Evolutionary conservation across 192 early-diverging fungal species (phyloP).

Genomic region (Coemansia guatemalensis): DNA sequence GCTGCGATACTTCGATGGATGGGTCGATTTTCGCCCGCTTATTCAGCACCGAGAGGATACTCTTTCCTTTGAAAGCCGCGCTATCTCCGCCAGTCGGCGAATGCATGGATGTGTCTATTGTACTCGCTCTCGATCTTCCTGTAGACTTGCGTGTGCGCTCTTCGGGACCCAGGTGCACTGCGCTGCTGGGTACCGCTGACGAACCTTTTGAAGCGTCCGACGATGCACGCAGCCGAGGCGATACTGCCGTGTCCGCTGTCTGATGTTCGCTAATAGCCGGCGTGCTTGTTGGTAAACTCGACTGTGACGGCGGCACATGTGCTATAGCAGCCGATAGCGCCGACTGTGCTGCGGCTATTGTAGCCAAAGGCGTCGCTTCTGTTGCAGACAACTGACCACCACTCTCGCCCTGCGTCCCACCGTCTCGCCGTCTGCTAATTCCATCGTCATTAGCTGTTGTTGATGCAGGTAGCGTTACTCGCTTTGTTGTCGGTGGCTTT

Average conservation of each 20-base stretch:
- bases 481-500: slow-evolving; percentile 21
- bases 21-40: slow-evolving; percentile 25
- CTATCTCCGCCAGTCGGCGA: not conserved
- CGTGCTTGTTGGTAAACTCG: not conserved
- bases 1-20: slow-evolving; percentile 14
- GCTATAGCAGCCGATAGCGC: slow-evolving; percentile 15
- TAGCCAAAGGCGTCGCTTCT: not conserved
- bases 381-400: too few species aligned
- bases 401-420: too few species aligned
- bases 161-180: not conserved
- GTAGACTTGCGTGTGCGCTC: not conserved
- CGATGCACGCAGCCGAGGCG: slow-evolving; percentile 9
- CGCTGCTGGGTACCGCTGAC: not conserved
- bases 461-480: not conserved
- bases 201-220: not conserved
- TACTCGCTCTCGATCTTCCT: slow-evolving; percentile 13
- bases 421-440: too few species aligned
- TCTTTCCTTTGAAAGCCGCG: not conserved
- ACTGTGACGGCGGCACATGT: slow-evolving; percentile 7
- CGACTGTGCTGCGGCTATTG: slow-evolving; percentile 14
- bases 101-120: slow-evolving; percentile 14
- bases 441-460: not conserved
- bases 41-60: slow-evolving; percentile 27
- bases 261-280: not conserved
- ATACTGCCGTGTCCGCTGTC: not conserved